Percentiles rank a stretch among this genome's conserved stretches.
Conservation (phyloP, 495 filamentous ascomycete species). For the Bombardia bombarda region DNA sequence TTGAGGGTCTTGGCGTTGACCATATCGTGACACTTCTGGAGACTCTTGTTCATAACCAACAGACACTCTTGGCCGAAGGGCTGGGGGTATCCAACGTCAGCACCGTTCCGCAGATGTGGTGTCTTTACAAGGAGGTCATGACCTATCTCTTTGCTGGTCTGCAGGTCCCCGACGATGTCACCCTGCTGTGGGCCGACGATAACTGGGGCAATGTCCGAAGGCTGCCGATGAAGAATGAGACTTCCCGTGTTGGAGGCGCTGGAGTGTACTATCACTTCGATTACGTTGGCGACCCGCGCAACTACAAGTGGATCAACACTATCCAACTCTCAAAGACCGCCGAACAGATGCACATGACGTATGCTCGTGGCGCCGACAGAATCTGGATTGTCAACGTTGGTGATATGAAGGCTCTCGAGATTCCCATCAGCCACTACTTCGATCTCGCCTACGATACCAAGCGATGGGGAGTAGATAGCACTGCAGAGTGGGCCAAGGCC, state of each 20-base stretch:
- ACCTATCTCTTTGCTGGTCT: constrained; percentile 59
- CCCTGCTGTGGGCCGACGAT: constrained; percentile 67
- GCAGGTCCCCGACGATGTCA: constrained; percentile 62
- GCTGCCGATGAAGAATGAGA: constrained; percentile 56
- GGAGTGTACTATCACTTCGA: constrained; percentile 78
- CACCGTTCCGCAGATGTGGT: constrained; percentile 63
- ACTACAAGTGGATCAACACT: constrained; percentile 69
- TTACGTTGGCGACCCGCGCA: constrained; percentile 56
- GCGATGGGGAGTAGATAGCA: constrained; percentile 45
- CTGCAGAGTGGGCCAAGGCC: constrained; percentile 44
- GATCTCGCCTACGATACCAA: constrained; percentile 59
- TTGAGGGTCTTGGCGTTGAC: constrained; percentile 44
- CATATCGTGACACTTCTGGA: constrained; percentile 51
- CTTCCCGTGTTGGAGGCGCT: constrained; percentile 51
- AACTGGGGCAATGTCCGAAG: constrained; percentile 65
- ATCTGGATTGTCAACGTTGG: constrained; percentile 77
- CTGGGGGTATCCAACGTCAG: constrained; percentile 41
- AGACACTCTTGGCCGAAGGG: constrained; percentile 46
- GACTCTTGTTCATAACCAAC: constrained; percentile 51
- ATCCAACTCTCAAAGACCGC: constrained; percentile 57
- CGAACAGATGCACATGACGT: constrained; percentile 57
- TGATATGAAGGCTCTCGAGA: constrained; percentile 62
- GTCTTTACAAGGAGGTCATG: constrained; percentile 65
- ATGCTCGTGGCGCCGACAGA: constrained; percentile 51
- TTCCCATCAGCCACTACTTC: constrained; percentile 60